Conservation (phyloP, 2,329 filamentous ascomycete genomes). For the Colletotrichum higginsianum region DNA sequence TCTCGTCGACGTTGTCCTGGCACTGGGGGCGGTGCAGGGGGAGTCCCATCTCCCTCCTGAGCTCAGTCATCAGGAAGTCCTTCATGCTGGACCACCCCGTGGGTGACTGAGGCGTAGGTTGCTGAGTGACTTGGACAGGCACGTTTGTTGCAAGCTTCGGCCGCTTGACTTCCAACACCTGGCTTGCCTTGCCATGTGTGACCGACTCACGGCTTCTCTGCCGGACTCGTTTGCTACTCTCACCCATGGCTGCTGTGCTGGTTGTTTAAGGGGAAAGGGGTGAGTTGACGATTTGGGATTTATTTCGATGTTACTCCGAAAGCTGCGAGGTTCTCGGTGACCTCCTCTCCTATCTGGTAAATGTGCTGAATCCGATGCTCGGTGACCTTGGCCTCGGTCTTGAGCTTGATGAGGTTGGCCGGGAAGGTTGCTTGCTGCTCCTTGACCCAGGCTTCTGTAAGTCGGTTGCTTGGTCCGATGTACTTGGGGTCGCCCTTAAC, state of each 20-base stretch:
- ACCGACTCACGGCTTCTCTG: slow-evolving; percentile 39
- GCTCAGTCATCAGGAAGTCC: slow-evolving; percentile 38
- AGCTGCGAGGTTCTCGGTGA: slow-evolving; percentile 35
- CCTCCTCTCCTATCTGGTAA: slow-evolving; percentile 29
- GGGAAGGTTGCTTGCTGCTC: slow-evolving; percentile 39
- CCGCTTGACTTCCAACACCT: slow-evolving; percentile 27
- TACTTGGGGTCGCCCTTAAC: slow-evolving; percentile 35
- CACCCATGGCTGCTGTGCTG: slow-evolving; percentile 29
- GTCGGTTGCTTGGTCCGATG: slow-evolving; percentile 31
- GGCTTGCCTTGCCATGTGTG: slow-evolving; percentile 22
- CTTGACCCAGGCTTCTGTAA: slow-evolving; percentile 39
- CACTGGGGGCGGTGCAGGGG: slow-evolving; percentile 24
- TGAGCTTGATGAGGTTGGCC: slow-evolving; percentile 37
- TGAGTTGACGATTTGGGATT: not conserved
- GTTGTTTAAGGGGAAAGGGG: no score
- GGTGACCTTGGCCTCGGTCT: slow-evolving; percentile 30
- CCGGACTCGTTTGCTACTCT: slow-evolving; percentile 38
- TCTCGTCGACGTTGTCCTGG: slow-evolving; percentile 35
- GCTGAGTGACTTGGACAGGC: slow-evolving; percentile 34
- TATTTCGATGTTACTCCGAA: slow-evolving; percentile 15
- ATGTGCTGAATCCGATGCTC: slow-evolving; percentile 37
- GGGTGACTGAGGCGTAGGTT: slow-evolving; percentile 28
- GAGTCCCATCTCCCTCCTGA: slow-evolving; percentile 36
- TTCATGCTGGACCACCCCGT: slow-evolving; percentile 36
- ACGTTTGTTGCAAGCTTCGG: slow-evolving; percentile 34